Evolutionary conservation across 2,329 filamentous ascomycete genomes (phyloP).

Genomic region (Colletotrichum filicis): DNA sequence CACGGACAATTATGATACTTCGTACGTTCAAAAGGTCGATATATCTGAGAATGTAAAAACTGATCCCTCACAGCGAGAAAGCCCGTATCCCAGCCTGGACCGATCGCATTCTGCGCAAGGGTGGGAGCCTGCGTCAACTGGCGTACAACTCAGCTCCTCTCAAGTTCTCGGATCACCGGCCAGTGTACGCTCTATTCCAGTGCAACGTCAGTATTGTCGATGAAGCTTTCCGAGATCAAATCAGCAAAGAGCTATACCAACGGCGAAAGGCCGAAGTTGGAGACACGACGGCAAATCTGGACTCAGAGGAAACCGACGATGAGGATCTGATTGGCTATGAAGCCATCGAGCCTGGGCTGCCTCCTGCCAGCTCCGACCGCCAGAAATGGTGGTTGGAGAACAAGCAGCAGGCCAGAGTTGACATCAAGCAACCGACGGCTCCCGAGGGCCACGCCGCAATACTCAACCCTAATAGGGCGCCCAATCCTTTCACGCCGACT

Average conservation of each 20-base stretch:
- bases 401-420: slow-evolving; percentile 79
- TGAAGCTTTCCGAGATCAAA: slow-evolving; percentile 75
- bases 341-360: slow-evolving; percentile 81
- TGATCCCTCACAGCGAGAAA: slow-evolving; percentile 76
- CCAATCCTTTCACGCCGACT: slow-evolving; percentile 83
- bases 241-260: slow-evolving; percentile 81
- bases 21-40: slow-evolving; percentile 61
- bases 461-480: slow-evolving; percentile 78
- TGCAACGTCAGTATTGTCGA: slow-evolving; percentile 86
- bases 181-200: slow-evolving; percentile 90
- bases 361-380: slow-evolving; percentile 74
- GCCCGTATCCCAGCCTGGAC: slow-evolving; percentile 97
- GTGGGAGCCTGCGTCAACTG: slow-evolving; percentile 82
- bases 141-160: slow-evolving; percentile 86
- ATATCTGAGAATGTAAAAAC: slow-evolving; percentile 16
- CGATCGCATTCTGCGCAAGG: slow-evolving; percentile 90
- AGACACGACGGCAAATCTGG: slow-evolving; percentile 67
- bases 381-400: slow-evolving; percentile 78
- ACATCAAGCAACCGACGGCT: slow-evolving; percentile 70
- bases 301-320: slow-evolving; percentile 72
- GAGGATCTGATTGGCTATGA: slow-evolving; percentile 87
- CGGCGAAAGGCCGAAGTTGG: slow-evolving; percentile 75
- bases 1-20: slow-evolving; percentile 90
- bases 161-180: slow-evolving; percentile 94
- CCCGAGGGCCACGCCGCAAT: slow-evolving; percentile 64